Evolutionary conservation across 2,329 filamentous ascomycete genomes (phyloP).

Genomic region (Parastagonospora nodorum): DNA sequence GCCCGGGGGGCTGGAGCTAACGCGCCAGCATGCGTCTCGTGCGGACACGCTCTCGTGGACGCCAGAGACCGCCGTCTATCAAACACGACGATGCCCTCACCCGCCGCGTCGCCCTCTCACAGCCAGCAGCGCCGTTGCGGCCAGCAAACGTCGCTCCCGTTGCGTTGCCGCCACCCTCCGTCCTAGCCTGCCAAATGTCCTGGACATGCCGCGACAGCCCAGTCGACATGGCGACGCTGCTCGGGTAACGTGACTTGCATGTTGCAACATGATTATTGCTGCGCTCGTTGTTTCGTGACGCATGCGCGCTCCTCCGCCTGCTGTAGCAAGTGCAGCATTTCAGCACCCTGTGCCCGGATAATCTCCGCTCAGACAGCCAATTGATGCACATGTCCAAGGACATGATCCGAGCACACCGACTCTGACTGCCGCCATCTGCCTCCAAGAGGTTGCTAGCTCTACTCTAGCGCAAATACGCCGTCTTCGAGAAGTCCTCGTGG

Average conservation of each 20-base stretch:
- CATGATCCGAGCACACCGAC: constrained; percentile 22
- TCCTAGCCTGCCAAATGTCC: not conserved
- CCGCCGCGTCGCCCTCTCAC: constrained; percentile 3
- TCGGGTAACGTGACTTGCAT: constrained; percentile 13
- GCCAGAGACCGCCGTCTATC: constrained; percentile 17
- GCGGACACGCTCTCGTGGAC: constrained; percentile 17
- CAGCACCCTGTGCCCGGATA: constrained; percentile 27
- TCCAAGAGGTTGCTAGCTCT: not conserved
- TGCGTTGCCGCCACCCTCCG: not conserved
- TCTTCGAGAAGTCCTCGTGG: constrained; percentile 41
- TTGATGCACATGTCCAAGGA: constrained; percentile 22
- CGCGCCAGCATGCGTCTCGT: constrained; percentile 25
- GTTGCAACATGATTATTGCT: constrained; percentile 7
- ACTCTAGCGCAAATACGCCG: constrained; percentile 17
- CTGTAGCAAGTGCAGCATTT: constrained; percentile 8
- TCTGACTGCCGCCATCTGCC: constrained; percentile 17
- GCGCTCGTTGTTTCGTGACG: constrained; percentile 16
- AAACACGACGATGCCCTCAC: constrained; percentile 13
- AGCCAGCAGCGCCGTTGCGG: constrained; percentile 19
- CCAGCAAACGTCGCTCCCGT: constrained; percentile 29
- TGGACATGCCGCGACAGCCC: not conserved
- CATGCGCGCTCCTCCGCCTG: constrained; percentile 30
- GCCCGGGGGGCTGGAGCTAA: constrained; percentile 22
- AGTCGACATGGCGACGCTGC: not conserved
- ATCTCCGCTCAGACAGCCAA: constrained; percentile 26